Evolutionary conservation across 345 rosid genomes (phyloP), one percentile per base, ranked within the genome.

Genomic region (Pistacia integerrima): DNA sequence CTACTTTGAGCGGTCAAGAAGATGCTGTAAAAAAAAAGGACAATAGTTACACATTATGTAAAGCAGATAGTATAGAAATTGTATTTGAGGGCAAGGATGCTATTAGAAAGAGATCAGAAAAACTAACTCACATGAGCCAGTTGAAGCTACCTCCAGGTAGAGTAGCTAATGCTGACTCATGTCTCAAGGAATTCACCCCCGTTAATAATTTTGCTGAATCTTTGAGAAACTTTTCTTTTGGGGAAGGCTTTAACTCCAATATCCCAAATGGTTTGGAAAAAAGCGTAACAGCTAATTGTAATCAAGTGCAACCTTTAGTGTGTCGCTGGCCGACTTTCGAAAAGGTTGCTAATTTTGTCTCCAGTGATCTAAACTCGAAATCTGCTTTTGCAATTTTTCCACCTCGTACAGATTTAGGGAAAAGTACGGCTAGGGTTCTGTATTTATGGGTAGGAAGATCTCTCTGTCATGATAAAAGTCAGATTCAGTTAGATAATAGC

Each of bases 401-500:
- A 66, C 81, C 90, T 68, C 51, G 74, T 69, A 80, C 85, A 69
- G 65, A 20, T 76, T 74, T 86, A 66, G 88, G 83, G 78, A 85
- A 80, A 75, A 78, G 72, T 72, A 72, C 80, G 66, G 74, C 74
- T 85, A 85, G 86, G 83, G 77, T 76, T 87, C 87, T 95, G 57
- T 87, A 89, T 83, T 76, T 95, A 79, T 95, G 99, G 99, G 75
- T 92, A 78, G 99, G 98, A 84, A 89, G 80, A 83, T 88, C 88
- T 63, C 88, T 88, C 77, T 46, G 73, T 81, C 63, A 48, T 36
- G 87, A 82, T 17, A 84, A 85, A 82, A 77, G 81, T 80, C 73
- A 72, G 83, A 76, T 79, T 74, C 79, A 79, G 78, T 79, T 88
- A 81, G 86, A 82, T 84, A 83, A 82, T 76, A 76, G 83, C 76